These are phyloP conservation scores for Penicillium psychrofluorescens DNA, from an alignment of 495 filamentous ascomycete genomes.

Conservation along the genomic window DNA sequence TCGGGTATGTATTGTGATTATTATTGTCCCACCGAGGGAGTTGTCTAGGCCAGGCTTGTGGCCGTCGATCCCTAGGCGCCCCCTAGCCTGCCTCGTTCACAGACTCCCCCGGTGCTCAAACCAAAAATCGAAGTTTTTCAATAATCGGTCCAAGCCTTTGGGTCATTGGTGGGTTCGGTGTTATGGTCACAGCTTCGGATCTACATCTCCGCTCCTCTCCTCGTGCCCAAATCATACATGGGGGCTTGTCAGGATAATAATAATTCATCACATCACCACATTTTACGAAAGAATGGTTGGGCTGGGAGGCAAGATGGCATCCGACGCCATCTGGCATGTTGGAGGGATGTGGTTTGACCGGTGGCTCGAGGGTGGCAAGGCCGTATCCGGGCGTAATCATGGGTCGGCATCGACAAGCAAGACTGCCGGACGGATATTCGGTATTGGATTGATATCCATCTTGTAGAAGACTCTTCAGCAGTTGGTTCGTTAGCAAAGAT, in stretches of 20 bases:
- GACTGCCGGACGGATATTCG: background rate
- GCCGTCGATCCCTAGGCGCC: too few relatives aligned
- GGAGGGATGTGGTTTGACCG: background rate
- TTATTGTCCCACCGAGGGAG: too few relatives aligned
- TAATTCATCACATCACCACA: background rate
- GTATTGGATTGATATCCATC: background rate
- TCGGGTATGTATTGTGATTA: too few relatives aligned
- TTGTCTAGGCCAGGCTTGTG: too few relatives aligned
- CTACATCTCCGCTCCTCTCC: slow-evolving; percentile 5
- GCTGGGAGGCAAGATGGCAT: background rate
- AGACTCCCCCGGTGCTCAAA: background rate
- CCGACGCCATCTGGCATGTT: background rate
- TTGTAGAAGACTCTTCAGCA: slow-evolving; percentile 1
- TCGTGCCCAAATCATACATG: background rate
- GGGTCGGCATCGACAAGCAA: too few relatives aligned
- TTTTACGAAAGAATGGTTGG: background rate
- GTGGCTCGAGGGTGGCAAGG: background rate
- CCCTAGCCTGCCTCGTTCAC: too few relatives aligned
- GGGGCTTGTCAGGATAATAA: background rate
- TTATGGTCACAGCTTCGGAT: slow-evolving; percentile 5
- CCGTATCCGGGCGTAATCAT: too few relatives aligned
- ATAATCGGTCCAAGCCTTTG: background rate
- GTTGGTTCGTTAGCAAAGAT: slow-evolving; percentile 6
- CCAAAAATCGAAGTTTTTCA: slow-evolving; percentile 5
- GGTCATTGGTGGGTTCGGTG: slow-evolving; percentile 5